phyloP scores from a whole-genome alignment of 2,329 filamentous ascomycete species.

The Falciphora oryzae region DNA sequence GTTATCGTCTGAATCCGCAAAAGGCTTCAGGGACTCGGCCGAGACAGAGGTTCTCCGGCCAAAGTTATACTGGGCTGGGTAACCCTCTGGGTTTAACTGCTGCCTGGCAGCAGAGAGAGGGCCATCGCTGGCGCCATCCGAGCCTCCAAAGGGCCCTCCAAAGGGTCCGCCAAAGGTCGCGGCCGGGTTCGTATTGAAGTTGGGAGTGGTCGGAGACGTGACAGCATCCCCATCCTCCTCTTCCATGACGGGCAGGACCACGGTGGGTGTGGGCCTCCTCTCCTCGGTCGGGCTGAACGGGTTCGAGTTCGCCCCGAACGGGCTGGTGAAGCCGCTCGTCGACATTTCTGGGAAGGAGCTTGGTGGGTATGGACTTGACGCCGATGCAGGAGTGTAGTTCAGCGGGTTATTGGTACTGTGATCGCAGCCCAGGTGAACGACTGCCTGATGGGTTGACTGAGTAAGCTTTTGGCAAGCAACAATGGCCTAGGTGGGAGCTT shows the following conservation, averaged over 20 bases:
- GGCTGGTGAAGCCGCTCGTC: constrained; percentile 69
- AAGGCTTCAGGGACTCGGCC: constrained; percentile 90
- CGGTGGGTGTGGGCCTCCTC: constrained; percentile 20
- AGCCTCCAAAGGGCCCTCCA: constrained; percentile 43
- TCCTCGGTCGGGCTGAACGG: constrained; percentile 59
- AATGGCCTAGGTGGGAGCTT: not conserved
- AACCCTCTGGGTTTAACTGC: constrained; percentile 54
- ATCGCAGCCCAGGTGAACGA: not conserved
- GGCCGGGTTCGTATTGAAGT: constrained; percentile 41
- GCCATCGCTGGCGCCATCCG: constrained; percentile 32
- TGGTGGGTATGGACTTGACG: not conserved
- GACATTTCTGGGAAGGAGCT: constrained; percentile 48
- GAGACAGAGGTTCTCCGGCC: constrained; percentile 92
- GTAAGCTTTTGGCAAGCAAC: not conserved
- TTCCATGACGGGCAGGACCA: constrained; percentile 60
- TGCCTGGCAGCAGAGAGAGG: constrained; percentile 34
- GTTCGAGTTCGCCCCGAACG: constrained; percentile 61
- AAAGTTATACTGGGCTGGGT: constrained; percentile 91
- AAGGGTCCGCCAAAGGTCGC: constrained; percentile 46
- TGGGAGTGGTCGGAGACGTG: constrained; percentile 65
- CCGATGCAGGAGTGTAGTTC: not conserved
- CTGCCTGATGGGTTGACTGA: not conserved
- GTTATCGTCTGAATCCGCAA: constrained; percentile 74
- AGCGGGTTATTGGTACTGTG: not conserved
- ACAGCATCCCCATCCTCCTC: constrained; percentile 76